Evolutionary conservation across 805 yeast genomes (phyloP), one percentile per base, ranked within the genome.

Genomic region (Yamadazyma sp.): DNA sequence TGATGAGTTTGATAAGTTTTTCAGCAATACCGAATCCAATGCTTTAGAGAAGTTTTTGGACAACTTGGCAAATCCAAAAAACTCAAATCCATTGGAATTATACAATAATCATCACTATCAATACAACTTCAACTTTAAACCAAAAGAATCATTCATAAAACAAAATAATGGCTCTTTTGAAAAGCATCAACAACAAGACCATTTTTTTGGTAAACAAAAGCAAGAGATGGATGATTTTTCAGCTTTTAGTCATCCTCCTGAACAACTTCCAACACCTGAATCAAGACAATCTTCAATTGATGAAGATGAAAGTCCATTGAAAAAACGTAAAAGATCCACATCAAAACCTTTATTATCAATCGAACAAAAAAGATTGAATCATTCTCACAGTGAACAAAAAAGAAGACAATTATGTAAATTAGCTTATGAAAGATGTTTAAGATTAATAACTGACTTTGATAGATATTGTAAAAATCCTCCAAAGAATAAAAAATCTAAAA

Each of bases 391-490:
- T 33, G 73, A 67, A 47, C 72, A 67, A 47, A 65, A 62, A 44
- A 55, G 73, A 45, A 53, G 73, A 24, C 63, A 64, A 49, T 50
- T 65, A 43, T 67, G 73, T 48, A 65, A 65, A 45, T 53, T 62
- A 40, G 73, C 72, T 6, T 67, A 67, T 45, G 69, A 67, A 39
- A 42, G 73, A 29, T 67, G 73, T 44, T 52, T 67, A 33, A 50
- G 62, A 16, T 50, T 65, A 31, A 60, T 67, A 22, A 62, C 67
- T 15, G 56, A 67, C 35, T 58, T 65, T 27, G 69, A 65, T 17
- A 69, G 63, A 15, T 67, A 56, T 43, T 52, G 52, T 39, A 56
- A 57, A 28, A 56, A 55, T 27, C 53, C 59, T 27, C 57, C 53
- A 21, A 30, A 47, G 7, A 57, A 56, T 15, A 55, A 58, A 35